These are phyloP conservation scores for Hortaea sp. DNA, from an alignment of 2,329 filamentous ascomycete genomes.

Conservation along the genomic window DNA sequence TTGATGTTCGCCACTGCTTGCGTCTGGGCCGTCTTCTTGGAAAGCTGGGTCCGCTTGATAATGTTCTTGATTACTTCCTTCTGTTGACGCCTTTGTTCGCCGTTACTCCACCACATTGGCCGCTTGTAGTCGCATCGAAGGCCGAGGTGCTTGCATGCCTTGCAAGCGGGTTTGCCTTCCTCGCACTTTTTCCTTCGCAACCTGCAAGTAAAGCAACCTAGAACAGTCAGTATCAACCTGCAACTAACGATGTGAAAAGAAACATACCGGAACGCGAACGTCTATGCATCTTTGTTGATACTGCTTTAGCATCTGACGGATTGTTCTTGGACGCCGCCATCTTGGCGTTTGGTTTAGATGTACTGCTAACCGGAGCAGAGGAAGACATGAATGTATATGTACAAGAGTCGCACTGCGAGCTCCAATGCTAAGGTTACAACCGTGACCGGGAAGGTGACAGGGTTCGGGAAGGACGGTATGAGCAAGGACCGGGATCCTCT, in stretches of 20 bases:
- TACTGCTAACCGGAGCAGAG: constrained; percentile 28
- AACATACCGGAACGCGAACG: constrained; percentile 85
- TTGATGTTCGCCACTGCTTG: constrained; percentile 36
- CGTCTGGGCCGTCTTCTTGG: constrained; percentile 63
- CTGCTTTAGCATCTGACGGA: constrained; percentile 43
- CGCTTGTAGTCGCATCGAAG: constrained; percentile 92
- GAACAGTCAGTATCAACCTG: constrained; percentile 29
- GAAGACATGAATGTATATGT: constrained; percentile 38
- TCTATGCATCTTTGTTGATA: constrained; percentile 79
- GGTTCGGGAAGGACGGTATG: constrained; percentile 16
- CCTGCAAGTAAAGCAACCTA: constrained; percentile 59
- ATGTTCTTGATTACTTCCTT: constrained; percentile 96
- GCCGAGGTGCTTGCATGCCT: constrained; percentile 60
- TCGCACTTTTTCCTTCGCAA: constrained; percentile 62
- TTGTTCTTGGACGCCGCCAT: constrained; percentile 40
- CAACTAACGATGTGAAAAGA: constrained; percentile 18
- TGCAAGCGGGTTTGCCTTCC: constrained; percentile 54
- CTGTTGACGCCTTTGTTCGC: constrained; percentile 70
- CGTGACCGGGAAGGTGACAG: constrained; percentile 23
- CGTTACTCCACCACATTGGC: constrained; percentile 95
- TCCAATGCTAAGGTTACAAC: constrained; percentile 11
- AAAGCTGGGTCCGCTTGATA: constrained; percentile 93
- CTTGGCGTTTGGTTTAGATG: constrained; percentile 31
- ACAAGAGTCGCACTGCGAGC: constrained; percentile 20
- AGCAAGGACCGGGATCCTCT: constrained; percentile 20